These are phyloP conservation scores for Salicornia ramosissima DNA, from an alignment of 148 eudicot genomes.

Conservation along the genomic window DNA sequence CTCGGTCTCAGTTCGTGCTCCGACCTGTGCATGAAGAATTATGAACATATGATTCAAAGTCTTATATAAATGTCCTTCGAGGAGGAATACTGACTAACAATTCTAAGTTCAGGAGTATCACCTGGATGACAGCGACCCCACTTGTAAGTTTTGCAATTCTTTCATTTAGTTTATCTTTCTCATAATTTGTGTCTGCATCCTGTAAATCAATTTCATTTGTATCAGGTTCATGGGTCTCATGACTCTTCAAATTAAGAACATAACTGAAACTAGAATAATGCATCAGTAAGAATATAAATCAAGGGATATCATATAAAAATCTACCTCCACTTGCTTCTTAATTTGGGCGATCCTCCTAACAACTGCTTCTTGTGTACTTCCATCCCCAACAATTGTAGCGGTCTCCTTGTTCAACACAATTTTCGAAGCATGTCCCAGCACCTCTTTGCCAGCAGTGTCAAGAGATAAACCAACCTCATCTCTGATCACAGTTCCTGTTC, in stretches of 20 bases:
- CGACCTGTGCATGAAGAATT: constrained; percentile 37
- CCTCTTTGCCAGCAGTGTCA: constrained; percentile 46
- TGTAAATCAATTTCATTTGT: constrained; percentile 19
- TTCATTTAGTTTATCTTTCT: constrained; percentile 58
- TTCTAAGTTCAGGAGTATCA: constrained; percentile 15
- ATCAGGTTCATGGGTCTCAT: background rate
- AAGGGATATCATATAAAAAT: background rate
- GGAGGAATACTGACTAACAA: background rate
- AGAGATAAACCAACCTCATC: constrained; percentile 59
- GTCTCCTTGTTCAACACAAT: constrained; percentile 51
- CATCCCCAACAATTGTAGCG: constrained; percentile 57
- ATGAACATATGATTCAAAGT: background rate
- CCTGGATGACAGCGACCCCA: constrained; percentile 80
- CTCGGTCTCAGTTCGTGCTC: constrained; percentile 79
- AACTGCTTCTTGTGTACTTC: constrained; percentile 57
- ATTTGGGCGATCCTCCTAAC: constrained; percentile 48
- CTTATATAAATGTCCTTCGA: background rate
- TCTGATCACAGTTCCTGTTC: constrained; percentile 52
- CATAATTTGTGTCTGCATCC: constrained; percentile 62
- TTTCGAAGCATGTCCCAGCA: constrained; percentile 52
- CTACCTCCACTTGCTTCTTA: constrained; percentile 47
- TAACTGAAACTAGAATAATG: background rate
- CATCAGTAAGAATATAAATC: background rate
- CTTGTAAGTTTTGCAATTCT: constrained; percentile 78
- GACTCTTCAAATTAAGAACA: background rate